Evolutionary conservation across 2,329 filamentous ascomycete species (phyloP).

Genomic region (Fusarium solani-melongenae): DNA sequence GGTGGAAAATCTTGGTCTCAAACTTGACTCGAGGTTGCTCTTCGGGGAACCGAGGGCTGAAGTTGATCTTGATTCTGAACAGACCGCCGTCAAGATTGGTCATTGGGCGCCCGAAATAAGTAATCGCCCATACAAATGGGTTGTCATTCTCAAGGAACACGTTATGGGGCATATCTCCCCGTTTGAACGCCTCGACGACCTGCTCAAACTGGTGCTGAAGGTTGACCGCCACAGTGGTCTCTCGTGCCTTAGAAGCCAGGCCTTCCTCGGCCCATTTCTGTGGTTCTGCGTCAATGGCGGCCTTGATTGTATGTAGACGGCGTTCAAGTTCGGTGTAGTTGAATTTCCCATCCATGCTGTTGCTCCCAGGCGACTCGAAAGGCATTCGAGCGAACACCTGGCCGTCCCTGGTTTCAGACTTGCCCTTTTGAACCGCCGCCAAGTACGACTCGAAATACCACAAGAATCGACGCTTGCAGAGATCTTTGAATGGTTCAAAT

Average conservation of each 20-base stretch:
- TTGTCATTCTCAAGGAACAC: slow-evolving; percentile 82
- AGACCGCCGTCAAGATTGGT: slow-evolving; percentile 93
- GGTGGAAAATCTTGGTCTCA: slow-evolving; percentile 86
- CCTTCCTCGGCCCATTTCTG: slow-evolving; percentile 78
- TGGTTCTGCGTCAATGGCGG: slow-evolving; percentile 77
- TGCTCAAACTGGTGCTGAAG: slow-evolving; percentile 88
- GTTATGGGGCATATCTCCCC: slow-evolving; percentile 77
- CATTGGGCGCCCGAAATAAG: slow-evolving; percentile 92
- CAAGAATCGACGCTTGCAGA: slow-evolving; percentile 90
- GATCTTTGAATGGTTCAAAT: slow-evolving; percentile 89
- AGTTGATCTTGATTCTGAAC: slow-evolving; percentile 81
- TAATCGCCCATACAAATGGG: slow-evolving; percentile 89
- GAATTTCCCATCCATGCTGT: slow-evolving; percentile 88
- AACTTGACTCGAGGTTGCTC: slow-evolving; percentile 88
- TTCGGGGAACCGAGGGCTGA: slow-evolving; percentile 87
- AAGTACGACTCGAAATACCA: slow-evolving; percentile 97
- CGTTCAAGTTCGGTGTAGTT: slow-evolving; percentile 79
- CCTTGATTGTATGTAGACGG: slow-evolving; percentile 76
- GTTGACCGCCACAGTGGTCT: slow-evolving; percentile 82
- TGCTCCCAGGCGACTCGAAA: slow-evolving; percentile 77
- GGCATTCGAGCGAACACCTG: slow-evolving; percentile 82
- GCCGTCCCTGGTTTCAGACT: slow-evolving; percentile 70
- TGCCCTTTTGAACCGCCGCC: slow-evolving; percentile 73
- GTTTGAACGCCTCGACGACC: slow-evolving; percentile 79
- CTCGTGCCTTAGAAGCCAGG: slow-evolving; percentile 68